Conservation (phyloP, 345 rosid species). For the Lumnitzera littorea region DNA sequence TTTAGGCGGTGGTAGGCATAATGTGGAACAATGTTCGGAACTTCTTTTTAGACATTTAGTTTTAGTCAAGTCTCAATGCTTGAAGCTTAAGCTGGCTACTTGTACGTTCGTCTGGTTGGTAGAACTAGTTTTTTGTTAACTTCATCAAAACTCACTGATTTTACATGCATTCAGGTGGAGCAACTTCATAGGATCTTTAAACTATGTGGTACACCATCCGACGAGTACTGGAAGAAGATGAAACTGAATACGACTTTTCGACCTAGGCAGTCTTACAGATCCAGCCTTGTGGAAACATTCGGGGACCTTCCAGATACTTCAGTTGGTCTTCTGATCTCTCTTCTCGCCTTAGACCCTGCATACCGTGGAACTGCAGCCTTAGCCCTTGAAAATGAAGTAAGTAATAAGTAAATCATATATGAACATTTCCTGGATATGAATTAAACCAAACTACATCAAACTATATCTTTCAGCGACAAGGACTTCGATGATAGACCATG, state of each 20-base stretch:
- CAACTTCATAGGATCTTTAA: conserved; percentile 80
- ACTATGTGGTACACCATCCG: conserved; percentile 82
- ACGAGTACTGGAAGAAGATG: conserved; percentile 78
- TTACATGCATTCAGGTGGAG: conserved; percentile 45
- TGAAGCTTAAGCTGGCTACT: not conserved
- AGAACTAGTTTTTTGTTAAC: not conserved
- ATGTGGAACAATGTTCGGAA: not conserved
- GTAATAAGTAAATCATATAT: conserved; percentile 12
- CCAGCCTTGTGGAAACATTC: conserved; percentile 29
- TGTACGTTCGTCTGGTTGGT: no score
- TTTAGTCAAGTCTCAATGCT: not conserved
- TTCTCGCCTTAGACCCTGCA: conserved; percentile 54
- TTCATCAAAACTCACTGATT: not conserved
- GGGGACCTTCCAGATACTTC: conserved; percentile 39
- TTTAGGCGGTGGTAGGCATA: not conserved
- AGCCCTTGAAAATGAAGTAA: conserved; percentile 41
- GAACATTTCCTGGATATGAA: not conserved
- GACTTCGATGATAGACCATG: not conserved
- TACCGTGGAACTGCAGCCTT: conserved; percentile 39
- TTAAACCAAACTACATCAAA: no score
- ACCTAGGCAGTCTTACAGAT: conserved; percentile 37
- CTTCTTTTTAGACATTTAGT: not conserved
- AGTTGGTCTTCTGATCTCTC: conserved; percentile 41
- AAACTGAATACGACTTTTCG: conserved; percentile 53
- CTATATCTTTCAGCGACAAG: no score